A percentile compares a stretch with the other conserved stretches of the same genome.
phyloP scores from a whole-genome alignment of 2,329 filamentous ascomycete species.

The Plenodomus biglobosus region DNA sequence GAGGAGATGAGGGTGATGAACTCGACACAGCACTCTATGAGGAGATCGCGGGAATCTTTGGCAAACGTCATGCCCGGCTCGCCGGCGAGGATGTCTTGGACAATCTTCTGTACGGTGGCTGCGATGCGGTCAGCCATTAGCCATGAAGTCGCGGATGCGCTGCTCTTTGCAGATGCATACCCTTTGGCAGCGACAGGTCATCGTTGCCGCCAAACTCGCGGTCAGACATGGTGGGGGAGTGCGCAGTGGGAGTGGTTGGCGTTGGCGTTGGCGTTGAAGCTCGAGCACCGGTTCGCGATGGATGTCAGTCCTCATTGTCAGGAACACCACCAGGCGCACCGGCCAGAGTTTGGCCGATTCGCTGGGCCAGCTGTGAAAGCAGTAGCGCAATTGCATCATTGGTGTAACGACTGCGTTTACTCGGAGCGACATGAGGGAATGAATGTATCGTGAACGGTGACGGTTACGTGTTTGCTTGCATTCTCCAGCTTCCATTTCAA shows the following conservation, averaged over 20 bases:
- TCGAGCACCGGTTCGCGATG: conserved; percentile 2
- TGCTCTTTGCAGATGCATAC: conserved; percentile 25
- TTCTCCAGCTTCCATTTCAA: background rate
- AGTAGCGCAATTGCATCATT: conserved; percentile 1
- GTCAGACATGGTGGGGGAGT: conserved; percentile 43
- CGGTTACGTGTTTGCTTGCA: background rate
- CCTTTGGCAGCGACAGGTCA: conserved; percentile 47
- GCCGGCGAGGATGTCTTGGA: conserved; percentile 84
- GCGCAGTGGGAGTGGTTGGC: conserved; percentile 9
- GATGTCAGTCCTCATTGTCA: conserved; percentile 7
- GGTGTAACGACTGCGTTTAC: conserved; percentile 4
- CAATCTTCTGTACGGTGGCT: conserved; percentile 79
- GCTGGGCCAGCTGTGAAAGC: background rate
- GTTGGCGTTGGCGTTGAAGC: conserved; percentile 8
- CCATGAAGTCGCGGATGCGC: background rate
- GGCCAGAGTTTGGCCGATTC: conserved; percentile 13
- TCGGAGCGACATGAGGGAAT: too few relatives aligned
- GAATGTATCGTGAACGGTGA: background rate
- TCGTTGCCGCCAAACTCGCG: conserved; percentile 49
- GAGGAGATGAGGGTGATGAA: conserved; percentile 99
- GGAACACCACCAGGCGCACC: conserved; percentile 7
- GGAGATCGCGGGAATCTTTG: conserved; percentile 89
- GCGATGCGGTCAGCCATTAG: conserved; percentile 19
- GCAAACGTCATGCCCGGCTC: conserved; percentile 81
- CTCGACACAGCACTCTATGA: conserved; percentile 98